Evolutionary conservation across 1,284 basidiomycete species (phyloP), one percentile per base, ranked within the genome.

Genomic region (Austroboletus niveus): DNA sequence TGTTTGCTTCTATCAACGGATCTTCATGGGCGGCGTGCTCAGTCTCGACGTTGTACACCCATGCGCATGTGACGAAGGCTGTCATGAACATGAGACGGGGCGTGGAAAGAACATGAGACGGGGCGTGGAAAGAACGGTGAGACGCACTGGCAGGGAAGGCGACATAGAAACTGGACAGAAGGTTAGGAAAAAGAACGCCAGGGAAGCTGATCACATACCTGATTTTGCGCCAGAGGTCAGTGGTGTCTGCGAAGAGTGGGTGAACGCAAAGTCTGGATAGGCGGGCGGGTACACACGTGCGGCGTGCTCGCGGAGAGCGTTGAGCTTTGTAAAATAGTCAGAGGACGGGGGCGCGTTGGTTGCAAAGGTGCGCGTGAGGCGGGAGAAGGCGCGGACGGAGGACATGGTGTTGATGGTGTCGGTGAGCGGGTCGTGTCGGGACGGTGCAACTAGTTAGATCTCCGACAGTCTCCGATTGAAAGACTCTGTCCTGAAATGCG

Each of bases 171-270:
- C 89, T 92, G 58, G 8, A 22, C 7, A 48, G 11, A 42, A 24
- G 10, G 22, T 53, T 39, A 48, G 58, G 12, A 22, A 39, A 31
- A 11, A 10, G n/a, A 32, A 15, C 36, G 22, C 14, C 4, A 42
- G 39, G 12, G 7, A 36, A 12, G 11, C 1, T 12, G 44, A 44
- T 58, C 41, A 60, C 74, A 44, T 58, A 89, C 89, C 89, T 90
- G 67, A 93, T 88, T 75, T 85, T 91, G 64, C 89, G 82, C 90
- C 90, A 93, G 57, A 92, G 79, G 47, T 87, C 78, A 41, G 85
- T 76, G 34, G 89, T 87, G 58, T 84, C 89, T 92, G 63, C n/a
- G 27, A 2, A 24, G 24, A 22, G 22, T 69, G 53, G 69, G 64
- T 22, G 10, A 8, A 17, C 5, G 31, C 17, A 20, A 10, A 9